These are phyloP conservation scores for Chlamydomonas sphaeroides DNA, from an alignment of 139 green algal genomes.

Conservation along the genomic window DNA sequence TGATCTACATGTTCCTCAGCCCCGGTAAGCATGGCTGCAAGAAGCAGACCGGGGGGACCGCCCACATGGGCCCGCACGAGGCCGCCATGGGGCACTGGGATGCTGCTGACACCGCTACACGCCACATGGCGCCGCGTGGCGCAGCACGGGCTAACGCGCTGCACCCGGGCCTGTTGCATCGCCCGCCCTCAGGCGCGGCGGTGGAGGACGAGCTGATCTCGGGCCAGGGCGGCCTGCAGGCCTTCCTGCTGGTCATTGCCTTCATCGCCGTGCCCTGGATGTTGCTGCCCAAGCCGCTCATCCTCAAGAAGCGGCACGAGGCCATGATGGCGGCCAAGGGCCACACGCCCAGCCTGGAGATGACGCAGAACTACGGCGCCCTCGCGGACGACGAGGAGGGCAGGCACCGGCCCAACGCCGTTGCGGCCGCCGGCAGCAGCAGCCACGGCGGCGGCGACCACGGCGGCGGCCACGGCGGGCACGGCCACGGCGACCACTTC, in stretches of 20 bases:
- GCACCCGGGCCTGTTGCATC: too few relatives aligned
- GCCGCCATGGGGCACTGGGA: too few relatives aligned
- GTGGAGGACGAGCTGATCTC: constrained; percentile 59
- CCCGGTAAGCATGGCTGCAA: too few relatives aligned
- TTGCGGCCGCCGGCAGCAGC: too few relatives aligned
- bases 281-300: constrained; percentile 96
- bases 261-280: constrained; percentile 93
- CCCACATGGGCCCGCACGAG: too few relatives aligned
- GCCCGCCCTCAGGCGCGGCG: too few relatives aligned
- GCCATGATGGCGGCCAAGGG: constrained; percentile 26
- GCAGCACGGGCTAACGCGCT: too few relatives aligned
- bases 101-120: too few relatives aligned
- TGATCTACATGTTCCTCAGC: constrained; percentile 99
- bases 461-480: constrained; percentile 19
- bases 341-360: background rate
- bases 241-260: constrained; percentile 83
- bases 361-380: constrained; percentile 24
- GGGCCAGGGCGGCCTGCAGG: constrained; percentile 75
- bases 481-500: constrained; percentile 66
- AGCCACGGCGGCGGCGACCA: background rate
- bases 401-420: background rate
- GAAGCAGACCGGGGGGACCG: too few relatives aligned
- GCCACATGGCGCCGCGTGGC: too few relatives aligned
- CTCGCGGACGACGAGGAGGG: constrained; percentile 29
- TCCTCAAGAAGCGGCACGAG: constrained; percentile 90